Conservation (phyloP, 1,284 basidiomycete genomes). For the Omphalotus olearius region DNA sequence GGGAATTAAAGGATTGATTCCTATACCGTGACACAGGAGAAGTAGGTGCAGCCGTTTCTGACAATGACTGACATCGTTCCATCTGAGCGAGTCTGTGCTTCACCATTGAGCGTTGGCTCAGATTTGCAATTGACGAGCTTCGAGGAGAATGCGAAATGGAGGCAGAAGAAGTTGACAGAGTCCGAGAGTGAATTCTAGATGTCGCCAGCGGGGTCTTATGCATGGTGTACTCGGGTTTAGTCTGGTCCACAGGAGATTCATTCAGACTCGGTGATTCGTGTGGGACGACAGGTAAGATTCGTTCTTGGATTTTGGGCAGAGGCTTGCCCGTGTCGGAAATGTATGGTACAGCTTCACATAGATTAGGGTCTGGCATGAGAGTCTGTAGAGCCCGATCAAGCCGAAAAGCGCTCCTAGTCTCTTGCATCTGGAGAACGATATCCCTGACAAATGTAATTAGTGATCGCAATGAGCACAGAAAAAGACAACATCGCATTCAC, state of each 20-base stretch:
- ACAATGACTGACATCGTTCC: constrained; percentile 17
- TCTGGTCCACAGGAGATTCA: neutral
- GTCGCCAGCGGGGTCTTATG: neutral
- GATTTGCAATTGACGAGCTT: constrained; percentile 49
- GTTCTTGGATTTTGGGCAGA: constrained; percentile 5
- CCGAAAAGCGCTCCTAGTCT: constrained; percentile 17
- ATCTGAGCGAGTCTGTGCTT: constrained; percentile 49
- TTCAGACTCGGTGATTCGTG: neutral
- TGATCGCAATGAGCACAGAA: constrained; percentile 1
- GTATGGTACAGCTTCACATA: neutral
- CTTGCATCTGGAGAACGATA: constrained; percentile 42
- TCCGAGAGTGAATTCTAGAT: constrained; percentile 13
- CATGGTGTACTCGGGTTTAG: neutral
- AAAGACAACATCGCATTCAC: constrained; percentile 30
- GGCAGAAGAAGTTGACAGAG: constrained; percentile 17
- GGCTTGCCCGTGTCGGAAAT: neutral
- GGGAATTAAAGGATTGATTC: neutral
- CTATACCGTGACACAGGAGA: neutral
- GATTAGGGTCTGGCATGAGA: neutral
- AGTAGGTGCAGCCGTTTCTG: neutral
- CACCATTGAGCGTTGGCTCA: constrained; percentile 47
- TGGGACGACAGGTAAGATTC: constrained; percentile 9
- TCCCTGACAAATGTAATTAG: constrained; percentile 41
- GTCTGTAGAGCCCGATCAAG: constrained; percentile 1
- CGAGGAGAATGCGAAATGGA: constrained; percentile 15